Percentiles rank a stretch among this genome's conserved stretches.
Conservation (phyloP, 106 monocot species). For the Allium fistulosum region DNA sequence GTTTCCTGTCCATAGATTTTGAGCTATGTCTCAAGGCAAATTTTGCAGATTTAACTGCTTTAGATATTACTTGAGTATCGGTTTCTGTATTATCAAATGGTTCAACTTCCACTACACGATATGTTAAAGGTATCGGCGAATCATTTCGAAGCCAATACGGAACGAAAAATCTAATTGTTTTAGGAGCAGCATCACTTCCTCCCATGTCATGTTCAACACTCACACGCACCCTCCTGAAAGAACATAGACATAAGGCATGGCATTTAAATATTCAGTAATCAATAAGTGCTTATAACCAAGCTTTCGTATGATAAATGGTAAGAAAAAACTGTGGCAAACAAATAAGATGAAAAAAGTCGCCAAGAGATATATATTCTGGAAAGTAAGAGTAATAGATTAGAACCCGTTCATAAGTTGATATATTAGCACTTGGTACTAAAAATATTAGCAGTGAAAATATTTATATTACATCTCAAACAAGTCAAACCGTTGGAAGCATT, state of each 20-base stretch:
- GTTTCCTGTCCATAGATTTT: conserved; percentile 45
- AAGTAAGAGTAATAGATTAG: too few species aligned
- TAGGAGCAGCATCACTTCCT: conserved; percentile 69
- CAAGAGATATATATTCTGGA: too few species aligned
- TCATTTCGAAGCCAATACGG: conserved; percentile 95
- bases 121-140: conserved; percentile 54
- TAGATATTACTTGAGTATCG: conserved; percentile 40
- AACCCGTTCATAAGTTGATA: too few species aligned
- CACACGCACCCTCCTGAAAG: conserved; percentile 77
- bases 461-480: too few species aligned
- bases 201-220: conserved; percentile 91
- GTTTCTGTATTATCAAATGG: conserved; percentile 49
- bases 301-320: too few species aligned
- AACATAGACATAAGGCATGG: background rate
- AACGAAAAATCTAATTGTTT: conserved; percentile 83
- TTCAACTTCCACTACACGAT: conserved; percentile 70
- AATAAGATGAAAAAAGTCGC: too few species aligned
- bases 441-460: too few species aligned
- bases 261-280: background rate
- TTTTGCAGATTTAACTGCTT: conserved; percentile 77
- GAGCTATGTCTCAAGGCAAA: conserved; percentile 58
- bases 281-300: too few species aligned
- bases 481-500: too few species aligned
- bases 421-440: too few species aligned
- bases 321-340: too few species aligned